Evolutionary conservation across 192 early-diverging fungal genomes (phyloP), one percentile per base, ranked within the genome.

Genomic region (Coemansia sp.): DNA sequence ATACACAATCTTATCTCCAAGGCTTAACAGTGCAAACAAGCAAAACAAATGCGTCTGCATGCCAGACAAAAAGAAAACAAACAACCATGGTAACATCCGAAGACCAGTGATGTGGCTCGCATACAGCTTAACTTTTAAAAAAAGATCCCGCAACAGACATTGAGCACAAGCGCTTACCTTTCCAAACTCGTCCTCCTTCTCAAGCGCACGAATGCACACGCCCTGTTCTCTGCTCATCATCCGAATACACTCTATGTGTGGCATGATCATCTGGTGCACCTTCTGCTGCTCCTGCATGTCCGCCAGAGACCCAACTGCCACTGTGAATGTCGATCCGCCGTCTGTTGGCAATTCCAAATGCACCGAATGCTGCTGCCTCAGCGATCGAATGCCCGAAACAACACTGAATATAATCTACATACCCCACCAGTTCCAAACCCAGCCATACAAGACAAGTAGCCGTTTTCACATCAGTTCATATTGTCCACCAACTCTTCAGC

Each of bases 381-480:
- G 52, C 58, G 80, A 82, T 47, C 80, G 74, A 51, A 82, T 82
- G 26, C 71, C 69, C 12, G 73, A 76, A 5, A 77, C 67, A 36
- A 73, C 65, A 9, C 68, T 72, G 16, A 82, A 69, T 26, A 82
- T 55, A 49, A 77, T 32, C 80, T 82, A 82, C 43, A 76, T 32
- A n/a, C 26, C 32, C 32, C 32, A 32, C 32, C 32, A 32, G 32
- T 2, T 32, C 32, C 32, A 32, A 32, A 32, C 4, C 0, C 32
- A 32, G 32, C 32, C 32, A 12, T 8, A n/a, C 16, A 59, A 40
- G 40, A n/a, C 15, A 59, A 59, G 16, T 52, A 12, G 51, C 51
- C 51, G n/a, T 1, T 9, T 54, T 54, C 51, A 26, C 4, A 9
- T 54, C 26, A 54, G 51, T 26, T 7, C 51, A 26, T 54, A 32